Percentiles rank a stretch among this genome's conserved stretches.
phyloP scores from a whole-genome alignment of 2,329 filamentous ascomycete genomes.

The Bipolaris gigantea region DNA sequence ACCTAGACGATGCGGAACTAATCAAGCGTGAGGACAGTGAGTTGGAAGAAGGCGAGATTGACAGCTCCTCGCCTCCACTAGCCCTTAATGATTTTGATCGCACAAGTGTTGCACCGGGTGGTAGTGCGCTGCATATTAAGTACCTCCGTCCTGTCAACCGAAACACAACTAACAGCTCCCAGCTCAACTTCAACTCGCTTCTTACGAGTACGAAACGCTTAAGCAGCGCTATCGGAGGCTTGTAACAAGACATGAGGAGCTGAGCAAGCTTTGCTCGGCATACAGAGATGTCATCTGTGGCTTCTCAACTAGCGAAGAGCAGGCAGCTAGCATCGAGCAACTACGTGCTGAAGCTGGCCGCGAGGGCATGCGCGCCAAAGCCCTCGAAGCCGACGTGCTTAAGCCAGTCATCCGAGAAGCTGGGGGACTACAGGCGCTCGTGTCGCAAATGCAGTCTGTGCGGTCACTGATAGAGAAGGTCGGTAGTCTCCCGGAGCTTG shows the following conservation, averaged over 20 bases:
- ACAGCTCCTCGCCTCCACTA: slow-evolving; percentile 6
- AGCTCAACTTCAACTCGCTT: slow-evolving; percentile 17
- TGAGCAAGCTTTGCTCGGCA: slow-evolving; percentile 11
- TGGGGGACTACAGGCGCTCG: slow-evolving; percentile 17
- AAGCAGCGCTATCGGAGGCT: slow-evolving; percentile 16
- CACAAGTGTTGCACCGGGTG: not conserved
- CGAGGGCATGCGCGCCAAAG: slow-evolving; percentile 21
- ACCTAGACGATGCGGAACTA: not conserved
- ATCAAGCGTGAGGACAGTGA: slow-evolving; percentile 4
- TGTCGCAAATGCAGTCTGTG: slow-evolving; percentile 8
- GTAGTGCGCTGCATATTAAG: slow-evolving; percentile 7
- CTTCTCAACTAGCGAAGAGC: slow-evolving; percentile 1
- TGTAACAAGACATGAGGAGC: slow-evolving; percentile 10
- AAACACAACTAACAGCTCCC: not conserved
- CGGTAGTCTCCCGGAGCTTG: slow-evolving; percentile 16
- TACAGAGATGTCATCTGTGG: slow-evolving; percentile 18
- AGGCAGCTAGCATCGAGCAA: slow-evolving; percentile 12
- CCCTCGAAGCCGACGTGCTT: slow-evolving; percentile 18
- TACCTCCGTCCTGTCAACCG: not conserved
- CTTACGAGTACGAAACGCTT: slow-evolving; percentile 12
- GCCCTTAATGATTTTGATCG: not conserved
- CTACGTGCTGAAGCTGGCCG: slow-evolving; percentile 18
- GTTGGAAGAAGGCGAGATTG: slow-evolving; percentile 3
- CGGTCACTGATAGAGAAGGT: slow-evolving; percentile 13
- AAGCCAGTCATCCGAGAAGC: slow-evolving; percentile 18